Percentiles rank a stretch among this genome's conserved stretches.
Evolutionary conservation across 2,329 filamentous ascomycete species (phyloP).

Genomic region (Cordyceps farinosa): DNA sequence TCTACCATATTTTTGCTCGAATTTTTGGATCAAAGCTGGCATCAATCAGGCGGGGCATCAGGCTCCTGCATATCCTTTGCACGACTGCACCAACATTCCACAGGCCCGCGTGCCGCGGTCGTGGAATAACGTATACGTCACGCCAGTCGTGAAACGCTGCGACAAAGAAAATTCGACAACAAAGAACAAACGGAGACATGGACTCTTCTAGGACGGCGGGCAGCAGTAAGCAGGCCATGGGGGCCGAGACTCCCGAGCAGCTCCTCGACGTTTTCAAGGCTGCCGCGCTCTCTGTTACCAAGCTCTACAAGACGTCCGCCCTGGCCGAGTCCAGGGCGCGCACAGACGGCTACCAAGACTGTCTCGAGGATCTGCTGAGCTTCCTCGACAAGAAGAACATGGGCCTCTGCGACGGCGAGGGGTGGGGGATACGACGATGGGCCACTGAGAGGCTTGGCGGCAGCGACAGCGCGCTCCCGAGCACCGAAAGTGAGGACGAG

Average conservation of each 20-base stretch:
- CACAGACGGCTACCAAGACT: conserved; percentile 86
- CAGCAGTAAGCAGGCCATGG: conserved; percentile 26
- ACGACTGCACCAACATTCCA: conserved; percentile 3
- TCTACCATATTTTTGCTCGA: not conserved
- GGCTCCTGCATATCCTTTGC: not conserved
- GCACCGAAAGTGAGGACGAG: conserved; percentile 67
- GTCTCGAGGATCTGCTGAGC: conserved; percentile 79
- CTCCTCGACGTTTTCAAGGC: conserved; percentile 88
- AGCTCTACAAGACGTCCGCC: conserved; percentile 89
- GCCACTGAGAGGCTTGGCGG: conserved; percentile 67
- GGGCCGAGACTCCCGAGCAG: conserved; percentile 51
- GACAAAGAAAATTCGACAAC: not conserved
- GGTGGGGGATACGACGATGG: conserved; percentile 59
- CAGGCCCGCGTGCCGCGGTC: not conserved
- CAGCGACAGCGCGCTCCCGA: conserved; percentile 49
- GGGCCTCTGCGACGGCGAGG: conserved; percentile 76
- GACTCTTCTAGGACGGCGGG: conserved; percentile 12
- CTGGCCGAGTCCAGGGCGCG: conserved; percentile 72
- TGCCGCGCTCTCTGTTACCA: conserved; percentile 90
- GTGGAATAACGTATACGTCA: not conserved
- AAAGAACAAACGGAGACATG: not conserved
- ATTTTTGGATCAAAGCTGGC: not conserved
- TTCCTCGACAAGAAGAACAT: conserved; percentile 82
- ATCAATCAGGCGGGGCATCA: conserved; percentile 4
- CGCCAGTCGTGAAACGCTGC: not conserved